Evolutionary conservation across 495 filamentous ascomycete species (phyloP), one percentile per base, ranked within the genome.

Genomic region (Penicillium canescens): DNA sequence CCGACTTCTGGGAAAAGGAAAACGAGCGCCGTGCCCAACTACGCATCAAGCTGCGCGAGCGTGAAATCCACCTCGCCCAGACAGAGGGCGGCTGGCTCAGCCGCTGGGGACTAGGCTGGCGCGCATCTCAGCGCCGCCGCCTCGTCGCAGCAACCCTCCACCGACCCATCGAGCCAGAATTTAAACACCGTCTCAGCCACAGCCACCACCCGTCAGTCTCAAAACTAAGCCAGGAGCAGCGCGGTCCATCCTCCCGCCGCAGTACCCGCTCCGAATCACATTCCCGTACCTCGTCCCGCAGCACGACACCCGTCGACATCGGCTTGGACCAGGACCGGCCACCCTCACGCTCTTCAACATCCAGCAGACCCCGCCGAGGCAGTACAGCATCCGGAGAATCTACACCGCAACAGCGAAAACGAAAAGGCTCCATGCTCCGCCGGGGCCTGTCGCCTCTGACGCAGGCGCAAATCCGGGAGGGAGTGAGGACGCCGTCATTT

Each of bases 1-100:
- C 86, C 24, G 92, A 96, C 53, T 98, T 96, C 65, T 98, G 94
- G 94, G 94, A 96, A 59, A 86, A 84, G 54, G 95, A 98, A 70
- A 98, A 98, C 61, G 91, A 94, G 71, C 83, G 91, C 3, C 89
- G 94, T 12, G 81, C 85, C 5, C 67, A 87, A 42, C 73, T 96
- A 35, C 81, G 90, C 39, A 74, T 82, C 42, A 86, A 87, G 61
- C 65, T 94, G 20, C 79, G 81, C 44, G 78, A 82, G 52, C 80
- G 80, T 5, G 83, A 90, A 56, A 79, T 80, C 28, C 82, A 85
- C 50, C 63, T 88, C 24, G 86, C 87, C 6, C 80, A 79, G 57
- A 70, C 83, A 50, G 78, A 88, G 40, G 81, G 88, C n/a, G 83
- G 87, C 21, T 94, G 90, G 90, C 72, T 91, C 35, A 91, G 88